These are phyloP conservation scores for Choiromyces venosus DNA, from an alignment of 495 filamentous ascomycete species.

Conservation along the genomic window DNA sequence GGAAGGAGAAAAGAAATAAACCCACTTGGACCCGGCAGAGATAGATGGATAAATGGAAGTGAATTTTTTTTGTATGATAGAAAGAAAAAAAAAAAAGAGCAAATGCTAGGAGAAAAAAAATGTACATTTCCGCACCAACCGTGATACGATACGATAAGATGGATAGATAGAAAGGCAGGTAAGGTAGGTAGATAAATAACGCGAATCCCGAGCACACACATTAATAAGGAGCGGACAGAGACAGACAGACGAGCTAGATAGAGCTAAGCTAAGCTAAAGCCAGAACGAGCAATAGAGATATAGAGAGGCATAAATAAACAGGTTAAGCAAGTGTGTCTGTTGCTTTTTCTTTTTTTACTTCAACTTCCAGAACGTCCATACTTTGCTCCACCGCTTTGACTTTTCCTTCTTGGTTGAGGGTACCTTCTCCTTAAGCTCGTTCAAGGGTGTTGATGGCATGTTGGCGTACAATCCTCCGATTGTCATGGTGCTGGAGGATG, in stretches of 20 bases:
- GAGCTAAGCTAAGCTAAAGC: background rate
- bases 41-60: background rate
- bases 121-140: background rate
- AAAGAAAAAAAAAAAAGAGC: background rate
- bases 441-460: constrained; percentile 40
- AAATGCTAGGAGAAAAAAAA: background rate
- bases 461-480: constrained; percentile 37
- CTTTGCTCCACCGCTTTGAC: constrained; percentile 40
- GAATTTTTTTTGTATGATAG: background rate
- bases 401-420: constrained; percentile 30
- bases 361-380: constrained; percentile 41
- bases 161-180: background rate
- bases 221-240: background rate
- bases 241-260: background rate
- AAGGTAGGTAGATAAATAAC: background rate
- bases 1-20: background rate
- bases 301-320: background rate
- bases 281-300: background rate
- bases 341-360: constrained; percentile 21
- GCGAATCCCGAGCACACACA: background rate
- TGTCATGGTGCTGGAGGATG: constrained; percentile 41
- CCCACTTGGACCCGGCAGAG: background rate
- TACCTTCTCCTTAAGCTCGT: constrained; percentile 25
- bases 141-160: background rate
- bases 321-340: background rate